Base-by-base conservation (phyloP, 345 rosid genomes). In the Linum usitatissimum region DNA sequence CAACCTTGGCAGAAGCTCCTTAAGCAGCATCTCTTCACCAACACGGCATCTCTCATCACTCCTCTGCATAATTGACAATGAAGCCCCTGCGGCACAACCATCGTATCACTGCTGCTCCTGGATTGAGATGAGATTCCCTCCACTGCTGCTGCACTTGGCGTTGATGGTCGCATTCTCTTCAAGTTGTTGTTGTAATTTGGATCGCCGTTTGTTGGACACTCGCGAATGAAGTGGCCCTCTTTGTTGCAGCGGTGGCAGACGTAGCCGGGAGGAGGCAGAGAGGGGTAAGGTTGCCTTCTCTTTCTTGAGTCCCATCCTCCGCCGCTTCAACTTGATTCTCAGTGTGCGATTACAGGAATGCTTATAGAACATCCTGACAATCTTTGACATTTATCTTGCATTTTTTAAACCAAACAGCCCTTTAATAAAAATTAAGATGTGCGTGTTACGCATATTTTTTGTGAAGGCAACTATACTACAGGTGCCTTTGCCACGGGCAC, bases 191-290 rank as follows among this genome's bases (percentile, higher is more conserved):
- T 40, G 19, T 13, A 60, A 1, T n/a, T 60, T 5, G 45, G 63
- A 60, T 60, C 63, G 13, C 63, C 63, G 38, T 60, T 60, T 0
- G 63, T 60, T 6, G 63, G 63, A 17, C 63, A 60, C 0, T 60
- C 45, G 49, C 36, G 21, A 31, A 60, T 60, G 21, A 31, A 60
- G 38, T 60, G 63, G 7, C 63, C 63, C 36, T 14, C 6, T 18
- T 34, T 40, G 5, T 7, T 6, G 48, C 63, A 60, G 8, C 63
- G 36, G 20, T 34, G 63, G 18, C 63, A 60, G 21, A 60, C 63
- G 38, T 60, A 60, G 19, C 63, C 63, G 12, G 48, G 63, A 34
- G 63, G 63, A 5, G 48, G 51, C 3, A 10, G 51, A 45, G 51
- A 3, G 14, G 51, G 10, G 51, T 7, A 45, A 45, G 51, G 51